Conservation (phyloP, 163 green algal species). For the Coccomyxa subellipsoidea region DNA sequence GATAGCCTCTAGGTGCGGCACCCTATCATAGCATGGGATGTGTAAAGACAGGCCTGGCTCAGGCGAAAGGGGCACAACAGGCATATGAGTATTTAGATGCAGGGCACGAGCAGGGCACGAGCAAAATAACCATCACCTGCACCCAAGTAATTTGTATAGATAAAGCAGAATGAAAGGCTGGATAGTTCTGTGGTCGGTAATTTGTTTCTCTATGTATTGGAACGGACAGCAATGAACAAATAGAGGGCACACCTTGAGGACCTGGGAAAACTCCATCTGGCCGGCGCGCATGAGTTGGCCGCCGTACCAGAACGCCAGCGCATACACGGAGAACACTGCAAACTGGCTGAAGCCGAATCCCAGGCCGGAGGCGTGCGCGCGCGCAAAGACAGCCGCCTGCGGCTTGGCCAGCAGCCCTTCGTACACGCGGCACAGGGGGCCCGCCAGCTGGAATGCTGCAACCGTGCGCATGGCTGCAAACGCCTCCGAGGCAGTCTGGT, state of each 20-base stretch:
- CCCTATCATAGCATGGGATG: no score
- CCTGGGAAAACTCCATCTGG: conserved; percentile 48
- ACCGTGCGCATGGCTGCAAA: conserved; percentile 80
- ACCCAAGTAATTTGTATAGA: no score
- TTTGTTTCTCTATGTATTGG: no score
- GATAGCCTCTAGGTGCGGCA: no score
- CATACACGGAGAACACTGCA: conserved; percentile 16
- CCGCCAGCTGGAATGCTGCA: conserved; percentile 60
- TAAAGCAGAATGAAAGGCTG: no score
- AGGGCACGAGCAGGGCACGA: no score
- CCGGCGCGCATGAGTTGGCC: conserved; percentile 41
- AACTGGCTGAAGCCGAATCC: conserved; percentile 45
- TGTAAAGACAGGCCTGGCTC: no score
- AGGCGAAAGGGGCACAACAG: no score
- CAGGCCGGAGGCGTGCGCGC: conserved; percentile 31
- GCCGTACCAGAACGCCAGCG: conserved; percentile 63
- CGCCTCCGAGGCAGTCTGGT: conserved; percentile 74
- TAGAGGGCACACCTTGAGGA: conserved; percentile 42
- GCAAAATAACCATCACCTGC: no score
- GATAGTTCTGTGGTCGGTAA: no score
- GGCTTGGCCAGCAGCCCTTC: conserved; percentile 29
- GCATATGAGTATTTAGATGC: no score
- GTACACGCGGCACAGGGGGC: conserved; percentile 40
- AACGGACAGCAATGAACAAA: neutral
- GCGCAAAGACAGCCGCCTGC: neutral